phyloP scores from a whole-genome alignment of 2,329 filamentous ascomycete species.

The Curvularia eragrostidis region DNA sequence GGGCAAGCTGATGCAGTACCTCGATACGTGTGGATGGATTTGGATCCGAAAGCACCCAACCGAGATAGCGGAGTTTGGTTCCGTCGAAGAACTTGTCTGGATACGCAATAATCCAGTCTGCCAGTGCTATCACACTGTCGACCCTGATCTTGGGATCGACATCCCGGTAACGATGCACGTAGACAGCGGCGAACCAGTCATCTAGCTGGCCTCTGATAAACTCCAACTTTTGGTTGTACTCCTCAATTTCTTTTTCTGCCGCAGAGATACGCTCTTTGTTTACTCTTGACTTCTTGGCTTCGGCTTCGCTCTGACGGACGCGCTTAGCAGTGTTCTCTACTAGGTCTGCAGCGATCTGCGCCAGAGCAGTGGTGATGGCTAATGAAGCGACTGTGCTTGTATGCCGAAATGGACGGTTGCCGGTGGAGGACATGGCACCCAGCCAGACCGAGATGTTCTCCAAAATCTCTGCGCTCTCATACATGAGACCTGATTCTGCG shows the following conservation, averaged over 20 bases:
- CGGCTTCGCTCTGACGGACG: slow-evolving; percentile 78
- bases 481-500: slow-evolving; percentile 81
- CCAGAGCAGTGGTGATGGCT: slow-evolving; percentile 78
- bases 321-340: slow-evolving; percentile 75
- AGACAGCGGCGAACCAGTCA: slow-evolving; percentile 90
- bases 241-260: slow-evolving; percentile 73
- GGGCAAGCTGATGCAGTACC: slow-evolving; percentile 81
- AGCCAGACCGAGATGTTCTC: slow-evolving; percentile 93
- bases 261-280: slow-evolving; percentile 81
- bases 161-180: slow-evolving; percentile 94
- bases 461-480: slow-evolving; percentile 76
- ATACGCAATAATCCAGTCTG: slow-evolving; percentile 84
- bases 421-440: slow-evolving; percentile 86
- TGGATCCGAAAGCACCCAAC: slow-evolving; percentile 91
- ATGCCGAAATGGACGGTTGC: slow-evolving; percentile 88
- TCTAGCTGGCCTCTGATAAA: slow-evolving; percentile 74
- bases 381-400: slow-evolving; percentile 87
- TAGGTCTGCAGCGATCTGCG: slow-evolving; percentile 73
- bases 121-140: slow-evolving; percentile 86
- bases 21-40: slow-evolving; percentile 78
- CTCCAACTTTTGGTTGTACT: slow-evolving; percentile 73
- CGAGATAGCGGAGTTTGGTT: slow-evolving; percentile 87
- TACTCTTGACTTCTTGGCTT: slow-evolving; percentile 73
- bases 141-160: slow-evolving; percentile 87
- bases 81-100: slow-evolving; percentile 91